Conservation (phyloP, 2,329 filamentous ascomycete species). For the Cladosporium velox region DNA sequence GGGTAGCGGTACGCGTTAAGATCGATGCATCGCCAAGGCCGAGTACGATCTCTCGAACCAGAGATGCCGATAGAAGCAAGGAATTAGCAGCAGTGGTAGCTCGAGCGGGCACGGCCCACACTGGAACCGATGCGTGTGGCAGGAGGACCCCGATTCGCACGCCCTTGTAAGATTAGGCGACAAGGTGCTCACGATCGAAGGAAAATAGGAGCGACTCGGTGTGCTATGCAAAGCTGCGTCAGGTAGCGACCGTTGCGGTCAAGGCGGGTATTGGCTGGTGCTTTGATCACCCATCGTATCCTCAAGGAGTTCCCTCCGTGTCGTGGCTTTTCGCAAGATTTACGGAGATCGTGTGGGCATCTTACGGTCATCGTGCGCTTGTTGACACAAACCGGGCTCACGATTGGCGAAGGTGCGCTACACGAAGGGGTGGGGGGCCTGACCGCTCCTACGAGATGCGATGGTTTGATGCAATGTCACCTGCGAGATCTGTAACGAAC, state of each 20-base stretch:
- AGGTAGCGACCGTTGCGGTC: neutral
- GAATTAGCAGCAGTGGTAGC: neutral
- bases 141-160: neutral
- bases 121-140: neutral
- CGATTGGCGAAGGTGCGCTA: neutral
- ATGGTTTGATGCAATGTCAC: neutral
- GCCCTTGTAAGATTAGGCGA: neutral
- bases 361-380: neutral
- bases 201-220: neutral
- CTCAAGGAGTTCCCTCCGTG: conserved; percentile 14
- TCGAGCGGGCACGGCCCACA: conserved; percentile 5
- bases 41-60: neutral
- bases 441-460: neutral
- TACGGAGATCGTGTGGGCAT: conserved; percentile 12
- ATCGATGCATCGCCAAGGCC: conserved; percentile 1
- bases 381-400: neutral
- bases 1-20: neutral
- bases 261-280: neutral
- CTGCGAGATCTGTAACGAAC: conserved; percentile 1
- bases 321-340: neutral
- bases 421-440: neutral
- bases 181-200: conserved; percentile 16
- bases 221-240: neutral
- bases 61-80: conserved; percentile 1
- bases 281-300: conserved; percentile 14